phyloP scores from a whole-genome alignment of 208 protist species.

The Leptomonas pyrrhocoris region DNA sequence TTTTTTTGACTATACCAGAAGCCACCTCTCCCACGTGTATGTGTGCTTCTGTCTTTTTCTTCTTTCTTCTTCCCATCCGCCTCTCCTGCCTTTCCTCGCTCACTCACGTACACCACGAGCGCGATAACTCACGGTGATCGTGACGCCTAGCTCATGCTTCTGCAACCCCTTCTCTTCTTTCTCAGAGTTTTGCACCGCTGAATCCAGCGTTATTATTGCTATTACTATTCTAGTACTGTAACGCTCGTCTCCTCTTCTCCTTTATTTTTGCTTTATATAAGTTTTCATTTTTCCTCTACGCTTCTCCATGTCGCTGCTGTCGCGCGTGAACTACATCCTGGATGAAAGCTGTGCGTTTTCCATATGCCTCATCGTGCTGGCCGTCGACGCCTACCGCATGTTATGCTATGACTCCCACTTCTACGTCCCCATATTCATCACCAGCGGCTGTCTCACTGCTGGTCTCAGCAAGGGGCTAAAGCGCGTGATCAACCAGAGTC shows the following conservation, averaged over 20 bases:
- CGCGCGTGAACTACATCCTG: constrained; percentile 31
- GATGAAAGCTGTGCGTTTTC: constrained; percentile 54
- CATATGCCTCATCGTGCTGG: constrained; percentile 36
- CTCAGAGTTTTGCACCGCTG: background rate
- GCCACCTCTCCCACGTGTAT: too few species aligned
- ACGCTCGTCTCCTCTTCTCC: background rate
- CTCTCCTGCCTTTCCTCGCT: too few species aligned
- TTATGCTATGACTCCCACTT: constrained; percentile 24
- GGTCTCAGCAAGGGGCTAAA: constrained; percentile 51
- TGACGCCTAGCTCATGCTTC: too few species aligned
- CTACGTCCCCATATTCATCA: constrained; percentile 49
- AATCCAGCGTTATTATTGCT: too few species aligned
- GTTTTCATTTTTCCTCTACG: background rate
- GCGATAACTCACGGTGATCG: too few species aligned
- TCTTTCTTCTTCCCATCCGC: too few species aligned
- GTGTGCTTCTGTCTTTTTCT: too few species aligned
- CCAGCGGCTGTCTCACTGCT: constrained; percentile 40
- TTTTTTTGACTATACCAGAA: too few species aligned
- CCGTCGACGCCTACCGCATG: constrained; percentile 47
- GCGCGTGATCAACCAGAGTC: constrained; percentile 54
- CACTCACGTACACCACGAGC: too few species aligned
- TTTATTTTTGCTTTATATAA: constrained; percentile 5
- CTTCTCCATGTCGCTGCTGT: constrained; percentile 10
- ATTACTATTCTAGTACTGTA: background rate
- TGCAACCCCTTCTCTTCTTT: too few species aligned